Percentiles rank a stretch among this genome's conserved stretches.
Evolutionary conservation across 1,284 basidiomycete species (phyloP).

Genomic region (Ceratobasidium papillatum): DNA sequence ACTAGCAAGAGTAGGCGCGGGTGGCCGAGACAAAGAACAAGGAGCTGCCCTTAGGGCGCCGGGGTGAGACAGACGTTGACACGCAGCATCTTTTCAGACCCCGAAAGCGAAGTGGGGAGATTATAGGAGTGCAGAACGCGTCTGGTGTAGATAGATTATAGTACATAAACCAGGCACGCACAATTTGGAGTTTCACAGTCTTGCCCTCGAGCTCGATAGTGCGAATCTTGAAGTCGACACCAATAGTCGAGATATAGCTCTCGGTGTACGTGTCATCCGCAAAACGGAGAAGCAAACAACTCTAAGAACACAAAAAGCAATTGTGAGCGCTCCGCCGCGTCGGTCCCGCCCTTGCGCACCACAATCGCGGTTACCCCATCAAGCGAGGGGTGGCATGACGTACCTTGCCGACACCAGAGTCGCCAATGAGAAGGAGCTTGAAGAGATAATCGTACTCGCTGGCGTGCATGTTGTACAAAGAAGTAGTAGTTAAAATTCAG

Average conservation of each 20-base stretch:
- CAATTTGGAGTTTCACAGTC: conserved; percentile 99
- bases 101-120: conserved; percentile 11
- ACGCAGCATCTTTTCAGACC: not conserved
- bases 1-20: conserved; percentile 40
- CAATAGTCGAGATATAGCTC: conserved; percentile 98
- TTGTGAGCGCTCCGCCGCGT: conserved; percentile 8
- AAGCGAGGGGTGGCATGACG: conserved; percentile 47
- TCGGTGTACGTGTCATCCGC: conserved; percentile 99
- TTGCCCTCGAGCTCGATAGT: conserved; percentile 99
- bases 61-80: conserved; percentile 2
- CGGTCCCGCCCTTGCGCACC: conserved; percentile 6
- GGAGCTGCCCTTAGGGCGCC: conserved; percentile 13
- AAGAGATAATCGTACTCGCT: conserved; percentile 98
- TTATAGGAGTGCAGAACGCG: conserved; percentile 23
- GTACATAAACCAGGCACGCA: conserved; percentile 61
- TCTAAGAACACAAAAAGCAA: conserved; percentile 62
- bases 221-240: conserved; percentile 99
- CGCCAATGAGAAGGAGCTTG: conserved; percentile 81
- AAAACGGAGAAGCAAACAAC: conserved; percentile 97
- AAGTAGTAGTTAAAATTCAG: not conserved
- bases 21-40: not conserved
- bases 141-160: not conserved
- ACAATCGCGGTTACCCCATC: conserved; percentile 1
- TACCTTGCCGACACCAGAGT: conserved; percentile 97
- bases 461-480: conserved; percentile 70